Percentiles rank a stretch among this genome's conserved stretches.
phyloP scores from a whole-genome alignment of 2,329 filamentous ascomycete genomes.

The Monilinia polystroma region DNA sequence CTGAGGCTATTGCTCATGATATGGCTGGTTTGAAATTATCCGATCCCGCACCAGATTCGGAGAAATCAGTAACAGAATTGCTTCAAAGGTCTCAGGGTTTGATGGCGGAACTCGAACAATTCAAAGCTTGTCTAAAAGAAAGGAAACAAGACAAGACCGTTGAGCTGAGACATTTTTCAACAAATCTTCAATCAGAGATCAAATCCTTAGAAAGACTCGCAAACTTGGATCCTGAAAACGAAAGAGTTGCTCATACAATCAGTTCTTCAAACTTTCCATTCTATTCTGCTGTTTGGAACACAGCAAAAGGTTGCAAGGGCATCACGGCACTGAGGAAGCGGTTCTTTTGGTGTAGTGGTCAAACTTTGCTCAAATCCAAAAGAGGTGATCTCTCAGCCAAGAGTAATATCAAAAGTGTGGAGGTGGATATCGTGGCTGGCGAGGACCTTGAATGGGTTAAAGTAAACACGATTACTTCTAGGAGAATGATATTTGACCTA shows the following conservation, averaged over 20 bases:
- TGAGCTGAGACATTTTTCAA: conserved; percentile 51
- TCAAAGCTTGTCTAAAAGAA: conserved; percentile 45
- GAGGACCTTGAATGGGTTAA: conserved; percentile 67
- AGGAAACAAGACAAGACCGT: conserved; percentile 48
- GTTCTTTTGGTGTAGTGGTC: conserved; percentile 48
- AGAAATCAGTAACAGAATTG: conserved; percentile 24
- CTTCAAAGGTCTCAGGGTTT: conserved; percentile 39
- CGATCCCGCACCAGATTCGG: conserved; percentile 6
- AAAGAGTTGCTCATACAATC: conserved; percentile 52
- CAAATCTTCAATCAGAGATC: conserved; percentile 49
- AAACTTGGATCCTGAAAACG: conserved; percentile 31
- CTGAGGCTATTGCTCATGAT: not conserved
- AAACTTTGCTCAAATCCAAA: conserved; percentile 21
- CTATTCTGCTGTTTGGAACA: conserved; percentile 61
- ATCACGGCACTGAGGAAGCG: conserved; percentile 57
- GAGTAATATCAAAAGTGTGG: conserved; percentile 21
- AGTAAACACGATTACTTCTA: conserved; percentile 64
- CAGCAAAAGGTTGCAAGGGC: conserved; percentile 56
- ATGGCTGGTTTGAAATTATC: conserved; percentile 7
- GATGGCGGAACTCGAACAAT: conserved; percentile 47
- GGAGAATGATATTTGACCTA: conserved; percentile 63
- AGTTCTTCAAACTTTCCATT: conserved; percentile 66
- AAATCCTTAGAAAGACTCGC: conserved; percentile 46
- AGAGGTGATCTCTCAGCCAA: conserved; percentile 15
- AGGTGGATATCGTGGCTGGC: conserved; percentile 62